Base-by-base conservation (phyloP, 768 basidiomycete species). In the Lanmaoa rubissima region DNA sequence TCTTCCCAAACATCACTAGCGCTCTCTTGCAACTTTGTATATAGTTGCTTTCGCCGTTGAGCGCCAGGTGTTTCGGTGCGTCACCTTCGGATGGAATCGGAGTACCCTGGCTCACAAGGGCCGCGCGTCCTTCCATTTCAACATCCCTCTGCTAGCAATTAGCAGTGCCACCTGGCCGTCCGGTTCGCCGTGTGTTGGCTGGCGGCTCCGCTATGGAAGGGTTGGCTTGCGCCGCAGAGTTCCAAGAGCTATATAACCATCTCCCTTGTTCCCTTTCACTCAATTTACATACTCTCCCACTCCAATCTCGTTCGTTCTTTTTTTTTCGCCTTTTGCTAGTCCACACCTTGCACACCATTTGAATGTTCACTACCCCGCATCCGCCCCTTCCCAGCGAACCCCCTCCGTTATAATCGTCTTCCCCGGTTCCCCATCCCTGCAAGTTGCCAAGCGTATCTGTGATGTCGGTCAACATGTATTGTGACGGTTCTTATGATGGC, bases 381-480 rank as follows among this genome's bases (percentile, higher is more conserved):
- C 19, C 4, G 0, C 6, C 16, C 13, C 19, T 24, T 24, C 39
- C 32, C 16, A 5, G 39, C 1, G 35, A 62, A 39, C 35, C 7
- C 17, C 14, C 0, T 0, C 11, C 14, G 9, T n/a, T 3, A 36
- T 17, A 28, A 6, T 13, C 13, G 28, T n/a, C 17, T 1, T 2
- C 5, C 16, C 7, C 21, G 21, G 19, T 5, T 36, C 13, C 21
- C 40, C 3, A 10, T 17, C 34, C 10, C 9, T 48, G 8, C 47
- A 9, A 24, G 12, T 16, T 52, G 8, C 40, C 17, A 5, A 17
- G 21, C 21, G 3, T 24, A 24, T 21, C 17, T 36, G 14, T 13
- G 3, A 19, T 7, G 8, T 52, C 45, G 17, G 19, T 28, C 16
- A 17, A 28, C 43, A 64, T 65, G 64, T 3, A 36, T 28, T 26